Percentiles rank a stretch among this genome's conserved stretches.
Conservation (phyloP, 2,329 filamentous ascomycete genomes). For the Hypoxylon sp. region DNA sequence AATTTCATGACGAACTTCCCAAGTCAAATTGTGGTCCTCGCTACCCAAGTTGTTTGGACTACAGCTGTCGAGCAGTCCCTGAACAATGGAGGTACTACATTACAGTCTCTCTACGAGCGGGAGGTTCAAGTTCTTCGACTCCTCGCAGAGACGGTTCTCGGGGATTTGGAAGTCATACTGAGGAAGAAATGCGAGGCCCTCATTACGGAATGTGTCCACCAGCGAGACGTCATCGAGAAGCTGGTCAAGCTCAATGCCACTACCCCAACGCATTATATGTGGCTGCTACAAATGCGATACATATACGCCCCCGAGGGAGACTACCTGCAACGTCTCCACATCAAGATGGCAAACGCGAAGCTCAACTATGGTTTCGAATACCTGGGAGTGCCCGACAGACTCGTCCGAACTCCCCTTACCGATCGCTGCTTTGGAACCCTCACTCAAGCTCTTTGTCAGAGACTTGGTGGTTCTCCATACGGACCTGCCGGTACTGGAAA, state of each 20-base stretch:
- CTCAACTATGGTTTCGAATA: conserved; percentile 99
- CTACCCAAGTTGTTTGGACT: conserved; percentile 94
- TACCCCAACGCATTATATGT: conserved; percentile 84
- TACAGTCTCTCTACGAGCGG: conserved; percentile 79
- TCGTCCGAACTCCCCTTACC: conserved; percentile 95
- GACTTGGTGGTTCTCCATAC: conserved; percentile 95
- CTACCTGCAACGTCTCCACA: conserved; percentile 81
- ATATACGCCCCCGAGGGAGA: conserved; percentile 87
- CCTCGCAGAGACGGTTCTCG: conserved; percentile 88
- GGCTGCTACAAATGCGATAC: conserved; percentile 98
- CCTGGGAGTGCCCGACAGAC: conserved; percentile 92
- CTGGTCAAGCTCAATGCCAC: conserved; percentile 80
- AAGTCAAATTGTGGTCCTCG: conserved; percentile 94
- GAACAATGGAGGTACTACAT: conserved; percentile 73
- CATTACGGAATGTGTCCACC: conserved; percentile 98
- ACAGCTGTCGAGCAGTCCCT: conserved; percentile 84
- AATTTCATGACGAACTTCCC: conserved; percentile 88
- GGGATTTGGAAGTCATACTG: conserved; percentile 86
- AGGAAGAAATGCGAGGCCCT: conserved; percentile 98
- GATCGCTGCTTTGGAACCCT: conserved; percentile 98
- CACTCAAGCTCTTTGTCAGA: conserved; percentile 93
- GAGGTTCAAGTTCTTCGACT: conserved; percentile 87
- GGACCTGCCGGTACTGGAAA: conserved; percentile 98
- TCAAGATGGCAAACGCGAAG: conserved; percentile 97
- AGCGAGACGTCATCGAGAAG: conserved; percentile 92